Base-by-base conservation (phyloP, 306 rosid species). In the Castanea crenata region DNA sequence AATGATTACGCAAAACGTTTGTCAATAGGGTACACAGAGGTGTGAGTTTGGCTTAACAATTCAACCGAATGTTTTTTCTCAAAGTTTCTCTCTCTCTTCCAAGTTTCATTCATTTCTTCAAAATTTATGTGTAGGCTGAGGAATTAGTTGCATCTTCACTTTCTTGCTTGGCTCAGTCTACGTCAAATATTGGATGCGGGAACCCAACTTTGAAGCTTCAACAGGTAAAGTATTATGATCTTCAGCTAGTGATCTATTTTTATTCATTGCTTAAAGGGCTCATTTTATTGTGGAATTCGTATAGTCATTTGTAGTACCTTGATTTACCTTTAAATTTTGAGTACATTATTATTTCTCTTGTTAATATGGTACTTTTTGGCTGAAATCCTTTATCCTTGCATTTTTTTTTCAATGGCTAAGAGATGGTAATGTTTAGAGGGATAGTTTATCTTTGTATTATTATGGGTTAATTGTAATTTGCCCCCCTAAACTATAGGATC, bases 1-100 rank as follows among this genome's bases (percentile, higher is more conserved):
- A 32, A 89, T 88, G 98, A 94, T 87, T 94, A 94, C 81, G 92
- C 92, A 12, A 90, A 87, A 86, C 90, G 98, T 32, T 32, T 88
- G 55, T 78, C 86, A 2, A 88, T 85, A 44, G 91, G 91, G 44
- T 88, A 88, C 71, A 78, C 41, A 14, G 87, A 88, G 89, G 91
- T 88, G 67, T 4, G 61, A 38, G 6, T 72, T 77, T 62, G 69
- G 21, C 12, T 34, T 67, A 6, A 67, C 51, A 41, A 16, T 59
- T n/a, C 58, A 52, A 69, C 35, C 31, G 1, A 6, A 0, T 62
- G 38, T 12, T 67, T 34, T 67, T 67, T 65, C 27, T 76, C 31
- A 16, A 46, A 8, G 41, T 55, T 75, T 52, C 23, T 64, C 38
- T 29, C 73, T 41, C 78, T 55, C 63, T 3, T 75, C 54, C 13